These are phyloP conservation scores for Neckera pumila DNA, from an alignment of 225 moss, liverwort and hornwort species.

Conservation along the genomic window DNA sequence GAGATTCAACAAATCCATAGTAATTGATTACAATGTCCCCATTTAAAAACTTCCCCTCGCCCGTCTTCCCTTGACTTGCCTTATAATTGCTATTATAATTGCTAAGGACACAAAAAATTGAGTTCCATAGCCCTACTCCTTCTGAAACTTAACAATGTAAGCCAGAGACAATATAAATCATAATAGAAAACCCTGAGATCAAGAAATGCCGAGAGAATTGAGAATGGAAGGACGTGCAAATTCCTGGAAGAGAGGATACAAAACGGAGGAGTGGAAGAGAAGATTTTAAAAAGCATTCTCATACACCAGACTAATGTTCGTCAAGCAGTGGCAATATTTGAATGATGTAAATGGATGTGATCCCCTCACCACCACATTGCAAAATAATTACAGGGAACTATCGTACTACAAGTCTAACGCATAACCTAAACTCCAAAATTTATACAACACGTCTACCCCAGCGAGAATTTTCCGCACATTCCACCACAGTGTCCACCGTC, in stretches of 20 bases:
- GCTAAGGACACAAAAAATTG: neutral
- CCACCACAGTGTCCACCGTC: neutral
- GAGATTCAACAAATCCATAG: neutral
- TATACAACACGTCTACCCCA: neutral
- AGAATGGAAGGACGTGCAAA: neutral
- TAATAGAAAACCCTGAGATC: neutral
- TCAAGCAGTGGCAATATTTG: neutral
- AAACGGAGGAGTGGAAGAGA: neutral
- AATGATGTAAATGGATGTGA: neutral
- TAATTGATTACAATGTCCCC: neutral
- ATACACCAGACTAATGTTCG: neutral
- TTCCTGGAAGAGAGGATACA: neutral
- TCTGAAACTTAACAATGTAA: neutral
- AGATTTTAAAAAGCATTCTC: neutral
- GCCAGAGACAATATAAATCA: neutral
- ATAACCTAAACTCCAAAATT: neutral
- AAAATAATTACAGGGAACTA: neutral
- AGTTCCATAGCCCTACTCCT: neutral
- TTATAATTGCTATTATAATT: too few relatives aligned
- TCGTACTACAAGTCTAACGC: neutral
- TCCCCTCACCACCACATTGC: neutral
- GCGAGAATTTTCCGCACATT: neutral
- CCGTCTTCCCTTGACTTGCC: neutral
- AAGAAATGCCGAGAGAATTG: neutral
- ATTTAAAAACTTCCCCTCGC: neutral